Evolutionary conservation across 306 rosid genomes (phyloP).

Genomic region (Alnus rubra): DNA sequence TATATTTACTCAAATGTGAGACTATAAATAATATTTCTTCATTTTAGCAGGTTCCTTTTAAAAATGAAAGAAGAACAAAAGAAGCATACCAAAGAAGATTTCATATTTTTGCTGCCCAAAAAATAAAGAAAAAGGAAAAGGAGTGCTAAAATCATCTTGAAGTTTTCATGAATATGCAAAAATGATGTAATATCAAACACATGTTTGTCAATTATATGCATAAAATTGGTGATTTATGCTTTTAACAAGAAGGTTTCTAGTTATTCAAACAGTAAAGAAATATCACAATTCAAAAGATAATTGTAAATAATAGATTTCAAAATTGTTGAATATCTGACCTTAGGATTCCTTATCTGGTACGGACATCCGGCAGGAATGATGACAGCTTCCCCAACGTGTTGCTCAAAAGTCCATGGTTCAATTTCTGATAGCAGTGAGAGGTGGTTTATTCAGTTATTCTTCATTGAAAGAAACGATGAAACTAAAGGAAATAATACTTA

Average conservation of each 20-base stretch:
- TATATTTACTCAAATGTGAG: not conserved
- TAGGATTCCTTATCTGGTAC: constrained; percentile 82
- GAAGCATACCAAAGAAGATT: not conserved
- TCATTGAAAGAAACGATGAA: constrained; percentile 15
- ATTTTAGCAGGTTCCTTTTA: not conserved
- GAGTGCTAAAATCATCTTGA: not conserved
- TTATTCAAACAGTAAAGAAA: too few relatives aligned
- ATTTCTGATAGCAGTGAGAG: constrained; percentile 54
- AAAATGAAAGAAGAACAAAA: not conserved
- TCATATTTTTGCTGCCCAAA: not conserved
- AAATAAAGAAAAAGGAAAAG: not conserved
- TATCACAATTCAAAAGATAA: not conserved
- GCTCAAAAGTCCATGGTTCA: constrained; percentile 98
- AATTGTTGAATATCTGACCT: constrained; percentile 51
- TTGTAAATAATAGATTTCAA: constrained; percentile 1
- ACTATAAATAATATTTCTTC: too few relatives aligned
- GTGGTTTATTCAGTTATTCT: constrained; percentile 26
- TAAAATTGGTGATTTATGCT: not conserved
- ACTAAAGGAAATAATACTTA: constrained; percentile 38
- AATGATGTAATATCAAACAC: not conserved
- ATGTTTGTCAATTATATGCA: not conserved
- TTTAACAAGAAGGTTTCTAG: not conserved
- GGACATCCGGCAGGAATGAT: constrained; percentile 98
- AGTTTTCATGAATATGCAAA: not conserved
- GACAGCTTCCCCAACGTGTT: constrained; percentile 92